Evolutionary conservation across 345 rosid genomes (phyloP), one percentile per base, ranked within the genome.

Genomic region (Passiflora organensis): DNA sequence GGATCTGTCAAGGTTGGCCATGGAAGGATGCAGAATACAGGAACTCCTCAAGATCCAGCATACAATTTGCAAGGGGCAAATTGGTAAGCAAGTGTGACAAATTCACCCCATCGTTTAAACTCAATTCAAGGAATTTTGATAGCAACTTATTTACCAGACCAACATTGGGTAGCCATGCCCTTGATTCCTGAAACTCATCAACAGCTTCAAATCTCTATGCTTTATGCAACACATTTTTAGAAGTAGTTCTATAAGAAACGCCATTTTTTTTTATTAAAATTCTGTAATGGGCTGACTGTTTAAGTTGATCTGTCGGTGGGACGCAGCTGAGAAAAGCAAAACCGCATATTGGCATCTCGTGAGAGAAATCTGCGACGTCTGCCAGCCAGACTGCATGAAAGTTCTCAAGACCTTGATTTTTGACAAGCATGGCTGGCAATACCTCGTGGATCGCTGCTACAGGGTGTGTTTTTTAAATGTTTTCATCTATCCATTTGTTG

Each of bases 381-480:
- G 17, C 22, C 55, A 32, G 17, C 20, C 51, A 2, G 42, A 44
- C 60, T 43, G 17, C 18, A 13, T 44, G 17, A 13, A 14, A 4
- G 18, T 56, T 32, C 38, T 56, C 51, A 18, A 44, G 36, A 48
- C 43, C 42, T 56, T 56, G 6, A 14, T 56, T 56, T 0, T 6
- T 25, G 23, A 9, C n/a, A 32, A 32, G 22, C 18, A 12, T 18
- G 42, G 42, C 1, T n/a, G 8, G 41, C 55, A n/a, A 2, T 13
- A 34, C 24, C 55, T 51, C 39, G 41, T 51, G 23, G 42, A 9
- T 10, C 22, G 39, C 42, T 5, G 2, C 42, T 15, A 12, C 13
- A 9, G 44, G 70, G 79, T 75, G 13, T 10, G 32, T 36, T n/a
- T n/a, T n/a, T n/a, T n/a, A n/a, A 28, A 28, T 28, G 34, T 28